Evolutionary conservation across 2,329 filamentous ascomycete species (phyloP).

Genomic region (Ophiostoma ulmi): DNA sequence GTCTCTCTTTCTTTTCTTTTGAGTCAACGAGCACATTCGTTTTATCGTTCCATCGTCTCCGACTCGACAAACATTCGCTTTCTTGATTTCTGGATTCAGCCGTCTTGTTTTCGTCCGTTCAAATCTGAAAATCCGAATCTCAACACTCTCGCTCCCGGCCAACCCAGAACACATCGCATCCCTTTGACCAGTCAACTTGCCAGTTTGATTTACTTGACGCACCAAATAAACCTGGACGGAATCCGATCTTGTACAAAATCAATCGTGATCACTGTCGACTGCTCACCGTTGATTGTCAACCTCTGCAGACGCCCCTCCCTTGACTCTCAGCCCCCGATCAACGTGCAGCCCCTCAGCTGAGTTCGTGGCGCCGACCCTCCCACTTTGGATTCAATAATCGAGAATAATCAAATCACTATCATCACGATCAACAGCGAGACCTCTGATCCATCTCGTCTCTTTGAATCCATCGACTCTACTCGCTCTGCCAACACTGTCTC

Average conservation of each 20-base stretch:
- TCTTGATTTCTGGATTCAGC: background rate
- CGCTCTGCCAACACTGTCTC: background rate
- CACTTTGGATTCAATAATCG: background rate
- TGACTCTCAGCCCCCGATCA: background rate
- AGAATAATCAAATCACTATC: background rate
- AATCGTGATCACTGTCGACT: background rate
- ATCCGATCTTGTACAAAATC: background rate
- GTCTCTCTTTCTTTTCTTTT: background rate
- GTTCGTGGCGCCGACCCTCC: background rate
- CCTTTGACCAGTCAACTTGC: background rate
- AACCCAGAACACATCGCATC: background rate
- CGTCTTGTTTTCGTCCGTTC: background rate
- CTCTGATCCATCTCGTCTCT: background rate
- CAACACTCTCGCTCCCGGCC: background rate
- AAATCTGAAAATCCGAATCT: background rate
- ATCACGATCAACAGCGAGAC: background rate
- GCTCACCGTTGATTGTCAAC: background rate
- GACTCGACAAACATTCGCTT: slow-evolving; percentile 10
- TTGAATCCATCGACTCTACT: background rate
- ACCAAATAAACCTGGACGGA: background rate
- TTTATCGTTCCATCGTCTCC: background rate
- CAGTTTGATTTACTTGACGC: too few species aligned
- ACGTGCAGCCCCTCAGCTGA: slow-evolving; percentile 5
- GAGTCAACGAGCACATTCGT: background rate
- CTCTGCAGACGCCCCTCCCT: background rate